Base-by-base conservation (phyloP, 2,329 filamentous ascomycete genomes). In the Aspergillus brasiliensis region DNA sequence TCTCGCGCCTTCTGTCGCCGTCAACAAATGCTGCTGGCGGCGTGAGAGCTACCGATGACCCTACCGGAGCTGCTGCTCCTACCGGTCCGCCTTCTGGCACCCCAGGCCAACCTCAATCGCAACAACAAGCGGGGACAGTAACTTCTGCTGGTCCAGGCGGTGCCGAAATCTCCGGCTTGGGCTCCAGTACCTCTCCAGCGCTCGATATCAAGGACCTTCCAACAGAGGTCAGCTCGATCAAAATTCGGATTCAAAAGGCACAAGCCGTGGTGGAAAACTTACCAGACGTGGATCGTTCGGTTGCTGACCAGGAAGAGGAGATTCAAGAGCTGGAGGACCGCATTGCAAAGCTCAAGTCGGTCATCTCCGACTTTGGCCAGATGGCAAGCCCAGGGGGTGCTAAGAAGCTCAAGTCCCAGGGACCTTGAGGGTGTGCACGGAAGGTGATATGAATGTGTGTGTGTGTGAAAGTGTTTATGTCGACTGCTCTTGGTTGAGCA, bases 211-310 rank as follows among this genome's bases (percentile, higher is more conserved):
- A 96, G 74, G 90, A 96, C 67, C 85, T 98, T 15, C 87, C 90
- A 2, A 85, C 87, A 2, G 91, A 91, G 37, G 90, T 91, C 1
- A 90, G 92, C 70, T 84, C 85, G 37, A 82, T 97, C 68, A 93
- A 91, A 76, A 88, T 93, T 76, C 91, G 91, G 76, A 85, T 98
- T 60, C 89, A 92, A 74, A 89, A 88, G 66, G 92, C 93, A 52
- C 83, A 90, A 52, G 83, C 67, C 3, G 75, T 78, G 10, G 73
- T 82, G 10, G 73, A 76, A 51, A 70, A 67, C 37, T 65, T 82
- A 40, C 78, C 79, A 8, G 80, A 81, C 62, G 69, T 80, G n/a
- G 67, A 79, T 7, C 71, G 79, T 34, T 75, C 74, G 11, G 73
- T 81, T 13, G 69, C 69, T 8, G 78, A 82, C 49, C 80, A 82